A percentile compares a stretch with the other conserved stretches of the same genome.
These are phyloP conservation scores for Chenopodium suecicum DNA, from an alignment of 148 eudicot genomes.

Conservation along the genomic window DNA sequence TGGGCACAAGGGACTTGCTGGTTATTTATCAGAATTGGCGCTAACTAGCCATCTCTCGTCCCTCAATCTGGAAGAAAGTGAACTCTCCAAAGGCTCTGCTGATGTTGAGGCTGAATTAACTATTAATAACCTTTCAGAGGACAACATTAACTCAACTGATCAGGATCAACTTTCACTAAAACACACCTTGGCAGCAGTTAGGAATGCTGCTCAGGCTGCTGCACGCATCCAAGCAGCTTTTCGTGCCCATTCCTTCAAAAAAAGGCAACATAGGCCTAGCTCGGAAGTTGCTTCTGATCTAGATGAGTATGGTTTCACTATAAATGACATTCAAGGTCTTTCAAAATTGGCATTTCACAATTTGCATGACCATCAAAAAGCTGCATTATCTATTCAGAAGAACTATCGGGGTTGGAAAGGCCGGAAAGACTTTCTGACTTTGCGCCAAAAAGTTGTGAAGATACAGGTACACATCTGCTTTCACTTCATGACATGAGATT, in stretches of 20 bases:
- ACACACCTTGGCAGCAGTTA: conserved; percentile 65
- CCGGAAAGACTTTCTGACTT: conserved; percentile 64
- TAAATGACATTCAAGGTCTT: conserved; percentile 52
- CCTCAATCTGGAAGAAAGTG: conserved; percentile 67
- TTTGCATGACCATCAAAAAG: conserved; percentile 52
- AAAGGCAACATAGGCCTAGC: conserved; percentile 46
- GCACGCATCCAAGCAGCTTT: conserved; percentile 92
- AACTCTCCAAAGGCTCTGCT: conserved; percentile 73
- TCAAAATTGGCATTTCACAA: conserved; percentile 69
- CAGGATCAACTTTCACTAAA: conserved; percentile 54
- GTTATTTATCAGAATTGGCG: conserved; percentile 83
- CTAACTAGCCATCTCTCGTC: conserved; percentile 82
- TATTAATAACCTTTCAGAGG: conserved; percentile 44
- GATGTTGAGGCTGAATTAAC: conserved; percentile 70
- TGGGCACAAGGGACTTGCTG: conserved; percentile 90
- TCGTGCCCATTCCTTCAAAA: conserved; percentile 89
- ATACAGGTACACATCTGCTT: conserved; percentile 63
- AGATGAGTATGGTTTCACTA: conserved; percentile 51
- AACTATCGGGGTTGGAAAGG: conserved; percentile 88
- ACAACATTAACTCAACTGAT: conserved; percentile 34
- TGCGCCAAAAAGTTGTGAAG: conserved; percentile 89
- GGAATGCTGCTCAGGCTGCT: conserved; percentile 87
- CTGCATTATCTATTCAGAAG: conserved; percentile 91
- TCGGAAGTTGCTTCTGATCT: conserved; percentile 24
- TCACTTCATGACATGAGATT: not conserved